Evolutionary conservation across 805 yeast genomes (phyloP), one percentile per base, ranked within the genome.

Genomic region (Kluyveromyces lactis): DNA sequence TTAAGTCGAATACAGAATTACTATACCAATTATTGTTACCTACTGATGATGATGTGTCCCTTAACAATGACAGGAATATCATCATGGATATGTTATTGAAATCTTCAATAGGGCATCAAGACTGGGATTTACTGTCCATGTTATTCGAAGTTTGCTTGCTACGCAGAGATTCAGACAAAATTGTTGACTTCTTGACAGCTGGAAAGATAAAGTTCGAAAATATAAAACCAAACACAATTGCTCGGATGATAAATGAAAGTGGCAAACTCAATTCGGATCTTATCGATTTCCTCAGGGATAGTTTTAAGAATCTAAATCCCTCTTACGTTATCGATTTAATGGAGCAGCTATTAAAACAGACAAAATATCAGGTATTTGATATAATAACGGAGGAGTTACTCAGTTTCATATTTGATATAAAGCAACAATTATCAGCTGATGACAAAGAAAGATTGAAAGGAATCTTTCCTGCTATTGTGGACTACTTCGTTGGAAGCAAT

Each of bases 221-320:
- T 19, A 34, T 21, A 24, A 21, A 39, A 9, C 45, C 52, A 10
- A 23, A 18, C 4, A 36, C 46, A 4, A 12, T 47, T 11, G 42
- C 49, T 4, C 13, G 9, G 18, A 41, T 44, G 45, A 34, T 38
- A 26, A 43, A 40, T 30, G 28, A 34, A 31, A 41, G 49, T 36
- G 46, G 43, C 8, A 29, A 40, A 7, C 19, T 44, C 23, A 40
- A 46, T 24, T 12, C 47, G 4, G 8, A 24, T 4, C 33, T 48
- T 9, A 28, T 44, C 12, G 34, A 33, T 19, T 18, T 30, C 26
- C 27, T 48, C 10, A 44, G 39, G 16, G 24, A 34, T 12, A 26
- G 31, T 33, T 48, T 36, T n/a, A 9, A 13, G 8, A 21, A 6
- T 18, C 18, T 21, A 24, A 18, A 16, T 8, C 19, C 38, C 8